Base-by-base conservation (phyloP, 345 rosid genomes). In the Trapa bicornis region DNA sequence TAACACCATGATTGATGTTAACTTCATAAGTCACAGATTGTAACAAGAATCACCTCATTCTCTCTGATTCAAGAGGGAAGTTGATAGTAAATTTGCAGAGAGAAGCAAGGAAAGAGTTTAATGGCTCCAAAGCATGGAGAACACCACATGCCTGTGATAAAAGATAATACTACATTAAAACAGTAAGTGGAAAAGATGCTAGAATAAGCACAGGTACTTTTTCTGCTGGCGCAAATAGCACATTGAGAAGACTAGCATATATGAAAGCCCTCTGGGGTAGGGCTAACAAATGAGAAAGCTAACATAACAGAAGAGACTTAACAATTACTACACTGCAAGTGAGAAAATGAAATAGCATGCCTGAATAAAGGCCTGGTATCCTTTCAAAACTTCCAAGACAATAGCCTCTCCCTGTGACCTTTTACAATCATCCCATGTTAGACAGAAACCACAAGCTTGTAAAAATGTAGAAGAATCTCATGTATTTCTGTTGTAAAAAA, bases 321-420 rank as follows among this genome's bases (percentile, higher is more conserved):
- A 37, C 9, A 22, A 16, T 17, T 39, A 62, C 6, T 11, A 37
- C 41, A 15, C 35, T 1, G 32, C 66, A 64, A 64, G 33, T 50
- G 9, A 43, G 36, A 5, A 43, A 47, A 37, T 16, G 16, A 36
- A 17, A 63, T 75, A 32, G 15, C 63, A 32, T 78, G 90, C 99
- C 99, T 94, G 99, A 70, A 96, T 94, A 78, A 94, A 94, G 79
- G 99, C 99, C 75, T 94, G 99, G 71, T 94, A 94, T 67, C 96
- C 97, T 80, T 94, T 94, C 61, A 94, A 77, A 80, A 94, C 89
- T 80, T 94, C 99, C 86, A 94, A 78, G 60, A 91, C 88, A 70
- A 94, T 87, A 71, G 99, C 99, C 86, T 94, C 99, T 71, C 96
- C 97, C 72, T 94, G 99, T 61, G 97, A 94, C 89, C 99, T 94